Evolutionary conservation across 2,329 filamentous ascomycete genomes (phyloP).

Genomic region (Cordyceps javanica): DNA sequence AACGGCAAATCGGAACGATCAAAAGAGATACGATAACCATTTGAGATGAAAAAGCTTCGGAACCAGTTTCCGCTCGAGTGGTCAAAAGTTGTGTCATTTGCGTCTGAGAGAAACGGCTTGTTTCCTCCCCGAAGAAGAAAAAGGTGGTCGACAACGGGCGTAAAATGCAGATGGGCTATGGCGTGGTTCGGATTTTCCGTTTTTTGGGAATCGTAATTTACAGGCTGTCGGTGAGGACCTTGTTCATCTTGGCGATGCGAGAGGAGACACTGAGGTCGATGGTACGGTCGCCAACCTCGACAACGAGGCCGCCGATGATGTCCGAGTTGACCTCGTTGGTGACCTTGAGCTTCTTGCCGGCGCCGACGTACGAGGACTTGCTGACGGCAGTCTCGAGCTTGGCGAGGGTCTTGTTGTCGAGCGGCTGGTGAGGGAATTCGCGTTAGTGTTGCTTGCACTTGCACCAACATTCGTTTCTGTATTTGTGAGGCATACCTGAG

Average conservation of each 20-base stretch:
- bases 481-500: slow-evolving; percentile 57
- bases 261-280: slow-evolving; percentile 94
- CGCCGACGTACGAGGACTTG: slow-evolving; percentile 82
- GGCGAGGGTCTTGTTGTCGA: slow-evolving; percentile 79
- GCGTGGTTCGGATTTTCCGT: background rate
- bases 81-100: background rate
- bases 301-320: slow-evolving; percentile 85
- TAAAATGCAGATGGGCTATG: slow-evolving; percentile 3
- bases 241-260: slow-evolving; percentile 98
- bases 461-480: background rate
- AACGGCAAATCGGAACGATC: background rate
- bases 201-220: slow-evolving; percentile 49
- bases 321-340: slow-evolving; percentile 94
- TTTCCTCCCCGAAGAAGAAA: background rate
- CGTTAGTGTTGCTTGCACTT: slow-evolving; percentile 18
- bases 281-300: slow-evolving; percentile 95
- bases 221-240: slow-evolving; percentile 92
- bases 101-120: background rate
- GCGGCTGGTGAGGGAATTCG: slow-evolving; percentile 48
- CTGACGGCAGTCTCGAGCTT: slow-evolving; percentile 81
- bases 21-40: background rate
- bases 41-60: background rate
- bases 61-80: background rate
- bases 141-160: background rate
- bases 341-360: slow-evolving; percentile 97